Evolutionary conservation across 345 rosid species (phyloP), one percentile per base, ranked within the genome.

Genomic region (Citrus reticulata): DNA sequence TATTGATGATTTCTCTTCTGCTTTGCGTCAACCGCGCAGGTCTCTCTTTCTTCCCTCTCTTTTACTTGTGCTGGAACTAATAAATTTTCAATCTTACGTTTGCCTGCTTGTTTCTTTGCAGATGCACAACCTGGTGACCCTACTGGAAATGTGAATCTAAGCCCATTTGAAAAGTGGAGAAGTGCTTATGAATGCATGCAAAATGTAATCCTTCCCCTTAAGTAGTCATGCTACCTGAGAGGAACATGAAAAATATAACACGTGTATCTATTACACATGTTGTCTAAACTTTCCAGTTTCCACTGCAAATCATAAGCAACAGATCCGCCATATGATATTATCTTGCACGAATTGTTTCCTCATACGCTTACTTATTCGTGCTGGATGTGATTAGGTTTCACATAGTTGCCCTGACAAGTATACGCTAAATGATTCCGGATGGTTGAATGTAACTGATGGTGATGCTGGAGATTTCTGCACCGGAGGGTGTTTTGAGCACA

Each of bases 131-230:
- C 77, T 62, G 68, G 61, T 73, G 79, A 77, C 65, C 83, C 81
- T 4, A 72, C 42, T 1, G 65, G 57, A n/a, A 42, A 68, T 63
- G 58, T 80, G 72, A 49, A 83, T 70, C 64, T 80, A 55, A 80
- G 83, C 57, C 83, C 86, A 39, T 80, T 77, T 76, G 27, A 70
- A 37, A 75, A 83, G 75, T 83, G 86, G 83, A 57, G 19, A 74
- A 80, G 77, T 5, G 81, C 83, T 60, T 83, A 69, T 46, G 77
- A 83, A 11, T 83, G 86, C 83, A 67, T 77, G 77, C 80, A 68
- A 77, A 83, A 77, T 25, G 86, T 83, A 55, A 61, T 37, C 58
- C 34, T 57, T 35, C 27, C 24, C 7, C 40, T 24, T 24, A 6
- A 22, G 19, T 16, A 64, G 4, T 11, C 35, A 62, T 11, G 20